Percentiles rank a stretch among this genome's conserved stretches.
These are phyloP conservation scores for Rhodomyrtus tomentosa DNA, from an alignment of 345 rosid species.

Conservation along the genomic window DNA sequence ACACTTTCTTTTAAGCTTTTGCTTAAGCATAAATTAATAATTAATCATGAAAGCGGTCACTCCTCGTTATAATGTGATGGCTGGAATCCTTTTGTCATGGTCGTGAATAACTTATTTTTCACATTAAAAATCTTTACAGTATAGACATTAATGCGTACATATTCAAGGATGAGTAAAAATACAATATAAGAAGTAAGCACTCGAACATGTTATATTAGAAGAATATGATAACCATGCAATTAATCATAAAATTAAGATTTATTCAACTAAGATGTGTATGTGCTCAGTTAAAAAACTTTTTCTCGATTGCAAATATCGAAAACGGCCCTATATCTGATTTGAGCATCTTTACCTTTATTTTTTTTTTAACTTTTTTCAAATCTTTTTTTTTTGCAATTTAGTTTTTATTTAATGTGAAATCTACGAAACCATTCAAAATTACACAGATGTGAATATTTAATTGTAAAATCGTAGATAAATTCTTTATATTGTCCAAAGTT, in stretches of 20 bases:
- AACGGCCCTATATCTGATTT: neutral
- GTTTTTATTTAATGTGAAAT: neutral
- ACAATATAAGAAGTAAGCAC: neutral
- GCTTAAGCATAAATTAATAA: too few relatives aligned
- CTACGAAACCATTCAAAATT: neutral
- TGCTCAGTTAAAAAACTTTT: neutral
- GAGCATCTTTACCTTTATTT: neutral
- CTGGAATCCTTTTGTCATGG: neutral
- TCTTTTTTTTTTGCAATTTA: neutral
- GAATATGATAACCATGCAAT: neutral
- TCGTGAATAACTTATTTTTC: neutral
- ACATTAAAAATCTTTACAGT: neutral
- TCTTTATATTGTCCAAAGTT: too few relatives aligned
- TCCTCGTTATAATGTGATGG: too few relatives aligned
- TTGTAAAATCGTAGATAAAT: neutral
- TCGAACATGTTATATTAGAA: neutral
- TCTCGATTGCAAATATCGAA: neutral
- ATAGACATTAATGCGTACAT: accelerated
- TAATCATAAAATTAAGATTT: neutral
- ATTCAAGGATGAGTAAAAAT: neutral
- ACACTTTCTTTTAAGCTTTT: too few relatives aligned
- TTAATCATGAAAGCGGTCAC: too few relatives aligned
- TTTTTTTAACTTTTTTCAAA: neutral
- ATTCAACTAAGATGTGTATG: neutral
- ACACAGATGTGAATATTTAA: neutral